These are phyloP conservation scores for Pyrus hybrid DNA, from an alignment of 331 rosid species.

Conservation along the genomic window DNA sequence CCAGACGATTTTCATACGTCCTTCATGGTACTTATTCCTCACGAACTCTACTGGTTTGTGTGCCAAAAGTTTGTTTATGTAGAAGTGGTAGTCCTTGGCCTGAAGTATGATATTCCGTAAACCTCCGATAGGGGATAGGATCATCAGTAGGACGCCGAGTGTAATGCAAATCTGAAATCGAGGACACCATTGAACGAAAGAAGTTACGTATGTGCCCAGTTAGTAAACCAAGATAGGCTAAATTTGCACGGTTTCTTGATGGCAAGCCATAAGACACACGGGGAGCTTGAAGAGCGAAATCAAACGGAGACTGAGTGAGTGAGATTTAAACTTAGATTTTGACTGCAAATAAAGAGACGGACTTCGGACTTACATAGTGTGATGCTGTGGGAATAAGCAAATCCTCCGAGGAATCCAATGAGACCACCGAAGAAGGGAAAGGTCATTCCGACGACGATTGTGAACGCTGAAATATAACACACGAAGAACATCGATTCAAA, in stretches of 20 bases:
- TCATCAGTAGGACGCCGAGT: slow-evolving; percentile 48
- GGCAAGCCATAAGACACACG: slow-evolving; percentile 39
- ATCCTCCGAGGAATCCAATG: slow-evolving; percentile 73
- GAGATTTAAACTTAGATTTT: not conserved
- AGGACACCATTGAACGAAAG: not conserved
- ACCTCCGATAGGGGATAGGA: slow-evolving; percentile 72
- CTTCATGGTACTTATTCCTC: not conserved
- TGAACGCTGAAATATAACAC: slow-evolving; percentile 41
- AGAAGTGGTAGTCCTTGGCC: slow-evolving; percentile 55
- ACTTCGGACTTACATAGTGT: slow-evolving; percentile 44
- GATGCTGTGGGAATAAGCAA: slow-evolving; percentile 79
- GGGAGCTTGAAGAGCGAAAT: slow-evolving; percentile 26
- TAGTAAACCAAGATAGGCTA: slow-evolving; percentile 30
- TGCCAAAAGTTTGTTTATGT: slow-evolving; percentile 18
- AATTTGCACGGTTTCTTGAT: slow-evolving; percentile 34
- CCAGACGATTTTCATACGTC: not conserved
- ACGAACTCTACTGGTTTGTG: not conserved
- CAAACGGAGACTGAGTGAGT: not conserved
- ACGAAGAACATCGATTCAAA: not conserved
- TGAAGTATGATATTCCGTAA: slow-evolving; percentile 45
- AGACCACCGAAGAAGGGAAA: slow-evolving; percentile 78
- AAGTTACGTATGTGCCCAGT: slow-evolving; percentile 50
- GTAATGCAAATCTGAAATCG: slow-evolving; percentile 62
- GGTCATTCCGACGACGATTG: slow-evolving; percentile 63
- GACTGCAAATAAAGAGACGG: not conserved